Evolutionary conservation across 2,329 filamentous ascomycete genomes (phyloP).

Genomic region (Colletotrichum salicis): DNA sequence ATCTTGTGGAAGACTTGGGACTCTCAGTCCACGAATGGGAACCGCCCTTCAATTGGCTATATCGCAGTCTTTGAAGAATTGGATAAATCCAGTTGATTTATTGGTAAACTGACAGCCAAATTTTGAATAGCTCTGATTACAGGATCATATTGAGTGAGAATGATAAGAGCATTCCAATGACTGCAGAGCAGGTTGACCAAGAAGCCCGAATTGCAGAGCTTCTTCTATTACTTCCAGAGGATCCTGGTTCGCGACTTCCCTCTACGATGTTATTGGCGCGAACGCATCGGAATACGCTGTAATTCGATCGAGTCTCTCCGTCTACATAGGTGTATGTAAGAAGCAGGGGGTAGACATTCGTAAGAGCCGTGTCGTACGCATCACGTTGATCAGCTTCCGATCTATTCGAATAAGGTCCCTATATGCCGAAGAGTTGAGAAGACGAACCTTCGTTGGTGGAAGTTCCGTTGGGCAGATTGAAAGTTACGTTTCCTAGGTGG

Average conservation of each 20-base stretch:
- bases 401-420: background rate
- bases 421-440: background rate
- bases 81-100: too few species aligned
- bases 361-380: background rate
- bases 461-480: background rate
- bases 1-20: too few species aligned
- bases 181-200: background rate
- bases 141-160: background rate
- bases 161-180: background rate
- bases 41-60: too few species aligned
- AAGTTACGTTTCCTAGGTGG: background rate
- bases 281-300: background rate
- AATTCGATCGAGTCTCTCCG: background rate
- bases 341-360: background rate
- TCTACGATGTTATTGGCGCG: background rate
- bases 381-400: background rate
- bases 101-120: too few species aligned
- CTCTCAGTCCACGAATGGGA: too few species aligned
- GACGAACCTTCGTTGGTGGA: background rate
- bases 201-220: background rate
- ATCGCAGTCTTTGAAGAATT: too few species aligned
- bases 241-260: background rate
- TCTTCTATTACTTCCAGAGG: background rate
- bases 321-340: background rate
- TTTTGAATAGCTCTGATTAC: background rate